Percentiles rank a stretch among this genome's conserved stretches.
phyloP scores from a whole-genome alignment of 495 filamentous ascomycete species.

The Xylaria acuta region DNA sequence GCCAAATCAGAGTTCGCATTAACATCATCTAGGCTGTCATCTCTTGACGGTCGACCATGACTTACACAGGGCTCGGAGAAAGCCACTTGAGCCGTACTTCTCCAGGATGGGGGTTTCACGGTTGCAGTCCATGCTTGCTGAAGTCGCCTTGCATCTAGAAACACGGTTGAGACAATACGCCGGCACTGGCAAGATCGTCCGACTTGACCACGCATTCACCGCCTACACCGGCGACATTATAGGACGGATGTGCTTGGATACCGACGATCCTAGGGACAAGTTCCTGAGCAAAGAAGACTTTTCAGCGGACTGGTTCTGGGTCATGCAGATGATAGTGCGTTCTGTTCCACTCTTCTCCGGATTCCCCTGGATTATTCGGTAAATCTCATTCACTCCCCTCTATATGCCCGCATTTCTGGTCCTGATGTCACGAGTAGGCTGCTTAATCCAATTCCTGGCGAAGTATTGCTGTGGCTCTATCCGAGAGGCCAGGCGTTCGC shows the following conservation, averaged over 20 bases:
- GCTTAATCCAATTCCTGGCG: conserved; percentile 10
- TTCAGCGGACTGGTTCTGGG: conserved; percentile 17
- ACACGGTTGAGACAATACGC: conserved; percentile 10
- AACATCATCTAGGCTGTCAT: conserved; percentile 1
- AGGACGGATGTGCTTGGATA: conserved; percentile 13
- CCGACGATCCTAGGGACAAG: conserved; percentile 30
- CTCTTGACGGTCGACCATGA: conserved; percentile 33
- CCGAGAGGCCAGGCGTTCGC: conserved; percentile 29
- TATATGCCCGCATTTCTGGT: background rate
- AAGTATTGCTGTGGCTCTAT: conserved; percentile 30
- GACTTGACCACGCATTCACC: conserved; percentile 41
- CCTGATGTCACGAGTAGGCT: background rate
- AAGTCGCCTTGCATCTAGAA: conserved; percentile 12
- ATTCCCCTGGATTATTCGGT: conserved; percentile 32
- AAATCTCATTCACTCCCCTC: background rate
- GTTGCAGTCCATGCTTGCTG: conserved; percentile 31
- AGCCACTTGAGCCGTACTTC: conserved; percentile 35
- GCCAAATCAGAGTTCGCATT: background rate
- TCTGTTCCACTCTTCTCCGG: conserved; percentile 31
- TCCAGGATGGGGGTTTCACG: conserved; percentile 26
- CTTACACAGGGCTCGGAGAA: conserved; percentile 29
- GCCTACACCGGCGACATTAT: conserved; percentile 38
- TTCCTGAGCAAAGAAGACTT: conserved; percentile 25
- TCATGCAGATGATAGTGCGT: conserved; percentile 28
- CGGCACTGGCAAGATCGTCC: conserved; percentile 30